phyloP scores from a whole-genome alignment of 192 early-diverging fungal genomes.

The Lunasporangiospora selenospora region DNA sequence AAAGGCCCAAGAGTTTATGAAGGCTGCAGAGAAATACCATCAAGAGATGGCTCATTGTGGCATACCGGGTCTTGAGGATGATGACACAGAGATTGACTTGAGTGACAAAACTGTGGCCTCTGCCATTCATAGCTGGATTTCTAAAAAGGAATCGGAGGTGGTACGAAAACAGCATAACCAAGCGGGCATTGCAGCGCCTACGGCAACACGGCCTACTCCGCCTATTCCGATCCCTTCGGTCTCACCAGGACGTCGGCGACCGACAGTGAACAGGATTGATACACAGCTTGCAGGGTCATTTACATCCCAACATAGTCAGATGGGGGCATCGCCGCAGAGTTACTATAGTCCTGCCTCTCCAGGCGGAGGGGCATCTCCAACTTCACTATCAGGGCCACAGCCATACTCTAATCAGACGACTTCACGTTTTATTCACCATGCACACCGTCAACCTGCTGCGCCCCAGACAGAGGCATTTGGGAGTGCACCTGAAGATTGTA shows the following conservation, averaged over 20 bases:
- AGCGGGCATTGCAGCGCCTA: conserved; percentile 2
- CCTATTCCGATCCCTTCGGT: conserved; percentile 21
- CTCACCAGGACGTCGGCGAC: conserved; percentile 16
- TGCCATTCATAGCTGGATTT: conserved; percentile 42
- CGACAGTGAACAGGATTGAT: conserved; percentile 14
- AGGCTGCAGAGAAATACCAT: conserved; percentile 40
- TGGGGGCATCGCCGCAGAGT: conserved; percentile 15
- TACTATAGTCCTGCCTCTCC: conserved; percentile 10
- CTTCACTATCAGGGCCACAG: conserved; percentile 4
- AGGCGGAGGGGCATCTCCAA: background rate
- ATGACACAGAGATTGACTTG: conserved; percentile 35
- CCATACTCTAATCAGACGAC: conserved; percentile 20
- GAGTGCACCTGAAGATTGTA: conserved; percentile 28
- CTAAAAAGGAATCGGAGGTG: conserved; percentile 33
- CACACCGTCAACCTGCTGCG: conserved; percentile 42
- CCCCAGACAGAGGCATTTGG: conserved; percentile 40
- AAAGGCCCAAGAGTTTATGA: conserved; percentile 41
- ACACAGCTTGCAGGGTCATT: conserved; percentile 27
- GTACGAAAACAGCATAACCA: background rate
- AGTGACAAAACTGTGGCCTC: conserved; percentile 41
- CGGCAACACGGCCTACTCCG: conserved; percentile 9
- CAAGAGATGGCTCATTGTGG: conserved; percentile 26
- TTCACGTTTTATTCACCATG: conserved; percentile 33
- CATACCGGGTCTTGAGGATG: conserved; percentile 18
- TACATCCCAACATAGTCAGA: conserved; percentile 26